Evolutionary conservation across 1,284 basidiomycete genomes (phyloP).

Genomic region (Lentinula novae-zelandiae): DNA sequence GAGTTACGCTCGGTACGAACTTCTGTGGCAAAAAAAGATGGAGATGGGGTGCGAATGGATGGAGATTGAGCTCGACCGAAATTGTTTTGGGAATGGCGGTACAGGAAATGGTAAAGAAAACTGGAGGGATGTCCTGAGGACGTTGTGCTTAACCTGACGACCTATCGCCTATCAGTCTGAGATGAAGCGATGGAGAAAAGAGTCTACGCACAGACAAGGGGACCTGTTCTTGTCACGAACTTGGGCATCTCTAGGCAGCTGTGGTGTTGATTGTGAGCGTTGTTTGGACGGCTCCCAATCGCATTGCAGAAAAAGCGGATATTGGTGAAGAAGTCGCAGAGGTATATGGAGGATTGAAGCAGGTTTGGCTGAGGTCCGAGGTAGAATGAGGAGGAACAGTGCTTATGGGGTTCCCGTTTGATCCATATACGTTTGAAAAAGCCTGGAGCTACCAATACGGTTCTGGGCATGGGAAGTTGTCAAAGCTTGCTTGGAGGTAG

Average conservation of each 20-base stretch:
- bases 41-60: constrained; percentile 33
- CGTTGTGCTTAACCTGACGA: constrained; percentile 73
- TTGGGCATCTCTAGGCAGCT: constrained; percentile 21
- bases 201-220: constrained; percentile 59
- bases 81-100: constrained; percentile 24
- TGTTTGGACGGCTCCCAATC: constrained; percentile 22
- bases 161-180: constrained; percentile 13
- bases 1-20: not conserved
- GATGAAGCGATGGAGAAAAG: constrained; percentile 10
- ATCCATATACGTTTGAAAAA: too few relatives aligned
- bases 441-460: too few relatives aligned
- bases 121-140: constrained; percentile 61
- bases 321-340: constrained; percentile 46
- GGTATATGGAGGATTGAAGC: constrained; percentile 57
- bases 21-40: constrained; percentile 20
- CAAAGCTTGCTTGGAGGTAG: too few relatives aligned
- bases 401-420: too few relatives aligned
- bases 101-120: constrained; percentile 46
- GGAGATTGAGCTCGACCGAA: constrained; percentile 45
- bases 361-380: constrained; percentile 34
- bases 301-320: constrained; percentile 23
- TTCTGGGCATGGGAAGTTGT: too few relatives aligned
- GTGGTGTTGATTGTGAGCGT: constrained; percentile 7
- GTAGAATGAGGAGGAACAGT: too few relatives aligned
- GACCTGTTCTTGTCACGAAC: constrained; percentile 55